These are phyloP conservation scores for Nannochloris sp. DNA, from an alignment of 139 green algal species.

Conservation along the genomic window DNA sequence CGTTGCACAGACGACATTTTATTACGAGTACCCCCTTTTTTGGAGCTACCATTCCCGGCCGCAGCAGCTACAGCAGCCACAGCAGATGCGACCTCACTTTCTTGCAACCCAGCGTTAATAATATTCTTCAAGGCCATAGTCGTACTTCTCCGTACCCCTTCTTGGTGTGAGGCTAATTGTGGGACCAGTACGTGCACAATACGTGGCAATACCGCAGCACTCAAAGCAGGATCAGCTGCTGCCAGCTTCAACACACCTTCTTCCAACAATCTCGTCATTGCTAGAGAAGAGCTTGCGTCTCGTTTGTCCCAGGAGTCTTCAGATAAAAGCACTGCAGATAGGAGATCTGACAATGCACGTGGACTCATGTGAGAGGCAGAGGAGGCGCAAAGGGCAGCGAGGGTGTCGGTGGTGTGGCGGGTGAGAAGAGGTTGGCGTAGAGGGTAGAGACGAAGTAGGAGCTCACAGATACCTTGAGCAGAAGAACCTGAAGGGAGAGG, in stretches of 20 bases:
- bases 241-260: constrained; percentile 32
- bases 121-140: constrained; percentile 42
- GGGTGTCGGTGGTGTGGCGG: constrained; percentile 45
- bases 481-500: constrained; percentile 12
- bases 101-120: constrained; percentile 34
- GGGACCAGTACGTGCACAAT: constrained; percentile 54
- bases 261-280: constrained; percentile 47
- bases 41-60: not conserved
- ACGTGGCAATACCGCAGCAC: constrained; percentile 39
- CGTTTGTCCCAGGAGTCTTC: constrained; percentile 34
- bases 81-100: constrained; percentile 20
- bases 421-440: constrained; percentile 70
- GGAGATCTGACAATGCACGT: constrained; percentile 39
- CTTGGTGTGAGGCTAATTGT: constrained; percentile 62
- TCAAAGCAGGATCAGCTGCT: constrained; percentile 31
- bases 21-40: not conserved
- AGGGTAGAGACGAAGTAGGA: constrained; percentile 56
- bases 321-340: constrained; percentile 37
- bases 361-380: constrained; percentile 27
- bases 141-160: constrained; percentile 60
- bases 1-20: constrained; percentile 30
- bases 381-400: constrained; percentile 27
- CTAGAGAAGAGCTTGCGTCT: constrained; percentile 34
- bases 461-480: constrained; percentile 24
- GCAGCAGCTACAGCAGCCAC: not conserved